Evolutionary conservation across 2,329 filamentous ascomycete species (phyloP), one percentile per base, ranked within the genome.

Genomic region (Chrysoporthe deuterocubensis): DNA sequence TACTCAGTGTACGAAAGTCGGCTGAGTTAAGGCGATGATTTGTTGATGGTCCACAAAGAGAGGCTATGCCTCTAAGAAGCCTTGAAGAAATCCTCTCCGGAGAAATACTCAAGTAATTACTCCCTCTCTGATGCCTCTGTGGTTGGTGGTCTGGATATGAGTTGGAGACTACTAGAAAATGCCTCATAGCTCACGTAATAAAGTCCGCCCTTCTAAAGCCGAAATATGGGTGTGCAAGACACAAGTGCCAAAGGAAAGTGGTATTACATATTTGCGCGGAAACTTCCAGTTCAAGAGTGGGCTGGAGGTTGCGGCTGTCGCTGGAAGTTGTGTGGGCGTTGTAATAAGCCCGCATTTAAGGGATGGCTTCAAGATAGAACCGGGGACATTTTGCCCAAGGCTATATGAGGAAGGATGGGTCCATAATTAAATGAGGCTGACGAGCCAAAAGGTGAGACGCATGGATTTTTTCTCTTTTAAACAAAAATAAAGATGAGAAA

Each of bases 211-310:
- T 66, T 18, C 63, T 63, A 0, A 68, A 68, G 26, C 62, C 63
- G 3, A 52, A 63, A 14, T 60, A 66, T 37, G 67, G 67, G 5
- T 68, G 67, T 32, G 26, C 52, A 18, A 62, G 67, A 32, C 66
- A 63, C 11, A 68, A 66, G 42, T 26, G 63, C 13, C 67, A 66
- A 13, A 40, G 67, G 8, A 66, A 59, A 63, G 66, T 66, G 63
- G 67, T 63, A 43, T 40, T 63, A 43, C 37, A 57, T 62, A 1
- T 18, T 16, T 32, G 21, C 11, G 4, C 44, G 32, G 54, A 42
- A 40, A 40, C 8, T 9, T 40, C 37, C 5, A 9, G 8, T 40
- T 26, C 26, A 26, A 26, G 26, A 26, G 26, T 26, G 26, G 26
- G 26, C 26, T 26, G 26, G 26, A 26, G 26, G 26, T 26, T 26